Evolutionary conservation across 176 grass and related monocot genomes (phyloP).

Genomic region (Aegilops umbellulata): DNA sequence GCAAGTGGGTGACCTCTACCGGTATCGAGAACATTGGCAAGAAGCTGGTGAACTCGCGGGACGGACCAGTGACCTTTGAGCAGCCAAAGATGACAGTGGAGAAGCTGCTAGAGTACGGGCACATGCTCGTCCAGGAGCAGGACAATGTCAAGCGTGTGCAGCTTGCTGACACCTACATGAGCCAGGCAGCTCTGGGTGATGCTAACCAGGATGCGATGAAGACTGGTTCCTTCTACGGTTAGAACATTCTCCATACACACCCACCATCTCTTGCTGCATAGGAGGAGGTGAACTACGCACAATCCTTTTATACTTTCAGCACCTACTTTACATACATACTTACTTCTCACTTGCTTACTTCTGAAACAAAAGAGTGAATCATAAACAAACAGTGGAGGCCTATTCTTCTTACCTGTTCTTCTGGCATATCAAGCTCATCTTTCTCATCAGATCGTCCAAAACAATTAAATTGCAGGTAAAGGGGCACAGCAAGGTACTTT

Average conservation of each 20-base stretch:
- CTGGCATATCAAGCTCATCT: not conserved
- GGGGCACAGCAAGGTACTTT: slow-evolving; percentile 60
- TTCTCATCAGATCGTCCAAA: not conserved
- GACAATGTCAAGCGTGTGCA: slow-evolving; percentile 90
- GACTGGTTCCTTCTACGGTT: slow-evolving; percentile 60
- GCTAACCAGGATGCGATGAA: slow-evolving; percentile 69
- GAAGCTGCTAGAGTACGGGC: slow-evolving; percentile 70
- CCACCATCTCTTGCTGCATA: slow-evolving; percentile 29
- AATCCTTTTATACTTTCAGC: slow-evolving; percentile 14
- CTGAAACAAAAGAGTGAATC: not conserved
- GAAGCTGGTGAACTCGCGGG: slow-evolving; percentile 73
- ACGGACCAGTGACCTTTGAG: slow-evolving; percentile 62
- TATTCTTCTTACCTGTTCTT: not conserved
- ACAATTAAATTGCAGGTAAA: slow-evolving; percentile 45
- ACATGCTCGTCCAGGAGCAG: slow-evolving; percentile 74
- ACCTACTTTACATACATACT: not conserved
- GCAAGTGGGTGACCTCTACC: slow-evolving; percentile 41
- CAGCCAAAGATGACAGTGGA: slow-evolving; percentile 74
- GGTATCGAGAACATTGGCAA: slow-evolving; percentile 60
- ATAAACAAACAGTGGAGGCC: not conserved
- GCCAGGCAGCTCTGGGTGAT: slow-evolving; percentile 73
- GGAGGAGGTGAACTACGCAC: slow-evolving; percentile 20
- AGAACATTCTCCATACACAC: slow-evolving; percentile 32
- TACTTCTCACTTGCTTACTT: not conserved
- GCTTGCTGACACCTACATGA: slow-evolving; percentile 84